A percentile compares a stretch with the other conserved stretches of the same genome.
Evolutionary conservation across 352 stramenopile genomes (phyloP).

Genomic region (Phytophthora citricola): DNA sequence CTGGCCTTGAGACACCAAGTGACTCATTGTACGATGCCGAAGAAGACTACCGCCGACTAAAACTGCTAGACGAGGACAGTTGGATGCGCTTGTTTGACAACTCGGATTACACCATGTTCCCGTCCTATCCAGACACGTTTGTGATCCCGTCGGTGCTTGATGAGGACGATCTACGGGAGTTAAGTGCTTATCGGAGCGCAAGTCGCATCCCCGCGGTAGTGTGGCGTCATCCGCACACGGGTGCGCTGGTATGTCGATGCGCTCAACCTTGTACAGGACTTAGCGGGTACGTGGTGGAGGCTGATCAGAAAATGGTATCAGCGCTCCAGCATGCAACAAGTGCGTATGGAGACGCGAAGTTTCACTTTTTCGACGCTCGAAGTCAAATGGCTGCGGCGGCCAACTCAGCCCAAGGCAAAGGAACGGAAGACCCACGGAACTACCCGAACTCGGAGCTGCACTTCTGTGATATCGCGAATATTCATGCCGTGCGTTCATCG

Average conservation of each 20-base stretch:
- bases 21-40: constrained; percentile 76
- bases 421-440: constrained; percentile 92
- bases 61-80: constrained; percentile 79
- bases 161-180: constrained; percentile 87
- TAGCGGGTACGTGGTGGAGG: constrained; percentile 82
- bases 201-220: constrained; percentile 94
- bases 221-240: constrained; percentile 92
- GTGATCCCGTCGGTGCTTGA: constrained; percentile 93
- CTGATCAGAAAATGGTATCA: constrained; percentile 82
- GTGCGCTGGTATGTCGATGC: constrained; percentile 90
- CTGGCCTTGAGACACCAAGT: constrained; percentile 51
- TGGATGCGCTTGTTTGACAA: constrained; percentile 91
- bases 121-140: constrained; percentile 95
- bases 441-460: constrained; percentile 96
- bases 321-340: constrained; percentile 76
- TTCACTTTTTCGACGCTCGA: constrained; percentile 88
- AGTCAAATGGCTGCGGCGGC: constrained; percentile 87
- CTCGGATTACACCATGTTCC: constrained; percentile 89
- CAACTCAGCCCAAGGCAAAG: constrained; percentile 89
- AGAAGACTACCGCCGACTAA: constrained; percentile 82
- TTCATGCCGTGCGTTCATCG: constrained; percentile 96
- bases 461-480: constrained; percentile 99
- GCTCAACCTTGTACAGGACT: constrained; percentile 86
- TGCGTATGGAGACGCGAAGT: constrained; percentile 64
- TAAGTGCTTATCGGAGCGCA: constrained; percentile 94